Evolutionary conservation across 2,329 filamentous ascomycete species (phyloP), one percentile per base, ranked within the genome.

Genomic region (Aspergillus melleus): DNA sequence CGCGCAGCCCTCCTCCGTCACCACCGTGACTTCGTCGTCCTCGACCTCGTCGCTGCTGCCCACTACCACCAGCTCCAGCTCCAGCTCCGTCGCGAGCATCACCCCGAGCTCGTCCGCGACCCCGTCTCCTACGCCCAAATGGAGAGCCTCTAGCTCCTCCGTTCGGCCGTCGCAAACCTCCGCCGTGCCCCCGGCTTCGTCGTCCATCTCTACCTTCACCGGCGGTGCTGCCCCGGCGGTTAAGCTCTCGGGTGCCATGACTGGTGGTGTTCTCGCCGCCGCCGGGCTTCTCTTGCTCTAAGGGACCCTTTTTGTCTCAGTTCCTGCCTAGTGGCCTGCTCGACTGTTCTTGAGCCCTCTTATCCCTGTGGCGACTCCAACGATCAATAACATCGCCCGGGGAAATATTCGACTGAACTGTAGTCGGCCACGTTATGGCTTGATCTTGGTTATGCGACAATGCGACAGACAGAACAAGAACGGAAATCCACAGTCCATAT

Each of bases 211-310:
- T 11, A 51, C 61, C 9, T 60, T 66, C 2, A 53, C 63, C 3
- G 66, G 61, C 53, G 68, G 65, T 56, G 69, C 65, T 55, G 60
- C 62, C 19, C 64, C 70, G 12, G 61, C 52, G 30, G 42, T 60
- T 36, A 65, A 70, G 55, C 30, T 71, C 22, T 63, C 72, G 12
- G 68, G 69, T 26, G 67, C 63, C 26, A 54, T 75, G 59, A 68
- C 66, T 32, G 73, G 68, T 8, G 74, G 71, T 63, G 72, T 64
- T 3, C 52, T 72, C 42, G 73, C 70, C 49, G 63, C 72, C 47
- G 71, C 69, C n/a, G 73, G 73, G 22, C 52, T 74, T 29, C 57
- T 72, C n/a, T 55, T 77, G 62, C 64, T 76, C 47, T 78, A 73
- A 66, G 20, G 10, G 9, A 24, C 19, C 42, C n/a, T 46, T 22